A percentile compares a stretch with the other conserved stretches of the same genome.
These are phyloP conservation scores for Magnusiomyces magnusii DNA, from an alignment of 1,139 yeast genomes.

Conservation along the genomic window DNA sequence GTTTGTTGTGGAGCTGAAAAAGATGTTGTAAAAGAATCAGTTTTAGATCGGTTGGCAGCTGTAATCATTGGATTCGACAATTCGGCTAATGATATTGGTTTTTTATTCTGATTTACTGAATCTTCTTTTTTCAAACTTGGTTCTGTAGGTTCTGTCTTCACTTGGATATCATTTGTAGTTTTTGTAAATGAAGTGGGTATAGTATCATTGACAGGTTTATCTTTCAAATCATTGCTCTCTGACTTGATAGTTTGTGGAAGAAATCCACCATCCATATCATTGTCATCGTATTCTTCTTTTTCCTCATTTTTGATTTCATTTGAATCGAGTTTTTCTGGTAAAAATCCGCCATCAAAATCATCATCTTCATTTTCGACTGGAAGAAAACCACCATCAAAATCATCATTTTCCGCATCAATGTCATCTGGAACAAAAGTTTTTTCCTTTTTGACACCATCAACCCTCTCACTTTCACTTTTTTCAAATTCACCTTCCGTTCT, in stretches of 20 bases:
- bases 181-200: no score
- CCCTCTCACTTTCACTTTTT: conserved; percentile 4
- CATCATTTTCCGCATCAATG: not conserved
- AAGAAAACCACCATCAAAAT: not conserved
- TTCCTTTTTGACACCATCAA: conserved; percentile 6
- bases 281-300: conserved; percentile 2
- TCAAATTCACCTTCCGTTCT: not conserved
- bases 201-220: no score
- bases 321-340: not conserved
- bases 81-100: not conserved
- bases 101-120: not conserved
- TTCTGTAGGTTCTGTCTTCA: not conserved
- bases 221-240: no score
- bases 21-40: not conserved
- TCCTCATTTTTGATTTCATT: not conserved
- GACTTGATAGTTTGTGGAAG: not conserved
- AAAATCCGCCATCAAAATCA: not conserved
- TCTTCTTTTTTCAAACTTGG: not conserved
- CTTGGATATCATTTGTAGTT: not conserved
- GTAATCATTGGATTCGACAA: not conserved
- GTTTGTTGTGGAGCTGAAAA: not conserved
- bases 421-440: not conserved
- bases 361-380: conserved; percentile 5
- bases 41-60: not conserved
- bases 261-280: conserved; percentile 8